Evolutionary conservation across 106 monocot species (phyloP).

Genomic region (Hemerocallis citrina): DNA sequence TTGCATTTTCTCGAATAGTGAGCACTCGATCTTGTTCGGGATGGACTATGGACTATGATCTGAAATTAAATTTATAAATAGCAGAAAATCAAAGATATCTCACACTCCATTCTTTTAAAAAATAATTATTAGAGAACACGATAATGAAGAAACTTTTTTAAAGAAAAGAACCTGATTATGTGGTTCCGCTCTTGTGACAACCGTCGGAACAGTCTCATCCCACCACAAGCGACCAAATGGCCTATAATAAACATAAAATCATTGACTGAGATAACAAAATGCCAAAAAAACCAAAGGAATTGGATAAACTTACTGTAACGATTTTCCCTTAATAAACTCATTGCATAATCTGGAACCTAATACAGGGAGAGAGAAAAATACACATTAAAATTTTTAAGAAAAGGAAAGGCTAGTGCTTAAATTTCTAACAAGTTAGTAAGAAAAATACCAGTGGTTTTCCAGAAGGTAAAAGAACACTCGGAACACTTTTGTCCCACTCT

Average conservation of each 20-base stretch:
- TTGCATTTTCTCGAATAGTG: too few relatives aligned
- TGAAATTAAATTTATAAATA: too few relatives aligned
- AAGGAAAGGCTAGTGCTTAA: not conserved
- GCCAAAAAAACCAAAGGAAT: not conserved
- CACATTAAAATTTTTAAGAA: not conserved
- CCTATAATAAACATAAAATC: constrained; percentile 15
- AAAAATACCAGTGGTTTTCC: constrained; percentile 19
- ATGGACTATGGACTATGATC: too few relatives aligned
- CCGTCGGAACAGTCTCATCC: constrained; percentile 74
- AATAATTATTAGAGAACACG: too few relatives aligned
- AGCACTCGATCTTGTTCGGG: too few relatives aligned
- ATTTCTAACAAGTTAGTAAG: not conserved
- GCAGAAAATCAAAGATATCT: too few relatives aligned
- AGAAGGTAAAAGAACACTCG: constrained; percentile 14
- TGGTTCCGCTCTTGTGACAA: constrained; percentile 57
- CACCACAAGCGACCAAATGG: constrained; percentile 71
- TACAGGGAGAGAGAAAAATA: not conserved
- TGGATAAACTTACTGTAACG: constrained; percentile 34
- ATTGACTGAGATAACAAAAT: not conserved
- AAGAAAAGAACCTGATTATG: constrained; percentile 28
- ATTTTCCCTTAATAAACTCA: constrained; percentile 45
- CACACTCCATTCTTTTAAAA: too few relatives aligned
- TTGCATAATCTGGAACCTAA: constrained; percentile 58
- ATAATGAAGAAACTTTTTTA: too few relatives aligned
- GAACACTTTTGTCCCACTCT: constrained; percentile 10